phyloP scores from a whole-genome alignment of 1,139 yeast genomes.

The Taiozyma sp. region DNA sequence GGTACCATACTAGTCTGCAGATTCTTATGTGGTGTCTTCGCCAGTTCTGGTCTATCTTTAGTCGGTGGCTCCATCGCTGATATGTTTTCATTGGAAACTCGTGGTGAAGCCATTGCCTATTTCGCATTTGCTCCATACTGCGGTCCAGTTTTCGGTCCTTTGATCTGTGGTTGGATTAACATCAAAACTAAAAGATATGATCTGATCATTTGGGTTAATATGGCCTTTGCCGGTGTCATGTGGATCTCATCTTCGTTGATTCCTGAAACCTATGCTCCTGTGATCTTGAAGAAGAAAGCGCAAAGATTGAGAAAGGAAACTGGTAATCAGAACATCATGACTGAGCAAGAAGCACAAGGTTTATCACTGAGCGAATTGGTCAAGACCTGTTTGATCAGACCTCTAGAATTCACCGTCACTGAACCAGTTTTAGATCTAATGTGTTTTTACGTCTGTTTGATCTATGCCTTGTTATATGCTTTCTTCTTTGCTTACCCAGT shows the following conservation, averaged over 20 bases:
- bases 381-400: conserved; percentile 66
- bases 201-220: conserved; percentile 80
- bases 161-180: conserved; percentile 81
- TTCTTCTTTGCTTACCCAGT: conserved; percentile 90
- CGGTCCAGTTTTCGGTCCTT: conserved; percentile 90
- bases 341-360: conserved; percentile 86
- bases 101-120: conserved; percentile 88
- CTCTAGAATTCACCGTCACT: conserved; percentile 65
- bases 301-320: conserved; percentile 67
- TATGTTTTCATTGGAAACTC: conserved; percentile 68
- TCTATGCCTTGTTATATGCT: conserved; percentile 83
- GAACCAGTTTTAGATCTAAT: conserved; percentile 83
- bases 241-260: conserved; percentile 59
- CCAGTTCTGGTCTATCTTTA: conserved; percentile 78
- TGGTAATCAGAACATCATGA: conserved; percentile 79
- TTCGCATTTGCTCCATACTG: conserved; percentile 92
- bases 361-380: conserved; percentile 59
- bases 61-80: conserved; percentile 93
- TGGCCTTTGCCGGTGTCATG: conserved; percentile 87
- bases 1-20: conserved; percentile 78
- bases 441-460: conserved; percentile 82
- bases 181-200: conserved; percentile 65
- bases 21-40: conserved; percentile 81
- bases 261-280: conserved; percentile 93
- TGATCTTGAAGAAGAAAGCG: conserved; percentile 73